Base-by-base conservation (phyloP, 148 eudicot species). In the Amaranthus cruentus region DNA sequence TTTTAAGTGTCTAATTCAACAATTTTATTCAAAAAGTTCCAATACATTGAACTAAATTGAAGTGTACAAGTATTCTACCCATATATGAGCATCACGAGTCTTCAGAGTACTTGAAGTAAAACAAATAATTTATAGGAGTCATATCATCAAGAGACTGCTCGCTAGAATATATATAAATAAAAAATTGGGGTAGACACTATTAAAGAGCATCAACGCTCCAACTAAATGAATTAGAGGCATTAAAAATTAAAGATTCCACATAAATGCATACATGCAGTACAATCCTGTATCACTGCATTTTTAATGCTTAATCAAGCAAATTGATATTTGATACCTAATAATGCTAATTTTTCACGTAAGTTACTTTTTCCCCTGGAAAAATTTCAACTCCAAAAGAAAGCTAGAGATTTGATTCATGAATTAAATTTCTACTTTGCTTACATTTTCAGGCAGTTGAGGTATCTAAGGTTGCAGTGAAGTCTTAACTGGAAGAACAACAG, bases 401-500 rank as follows among this genome's bases (percentile, higher is more conserved):
- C 1, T 21, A 72, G 51, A 59, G 6, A 21, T 53, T 75, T 15
- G n/a, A 51, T 78, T 59, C 47, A 52, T 53, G 50, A 28, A 56
- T 48, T 75, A 56, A 70, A 13, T 21, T 6, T 79, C 62, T 57
- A 55, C 50, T 65, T 62, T 75, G 59, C 12, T 50, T 53, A 65
- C 21, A 57, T 58, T 51, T 70, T 38, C 82, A 79, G 82, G 78
- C 48, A 57, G 82, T 15, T 70, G 21, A 66, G 69, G 62, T 58
- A 74, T 59, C 78, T 58, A n/a, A 74, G 61, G 78, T 63, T 70
- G 47, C 44, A 57, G 51, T 75, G 68, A 79, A 44, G 75, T 13
- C 44, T 47, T 15, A 69, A 51, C 71, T 55, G 65, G 13, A 7
- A 49, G 56, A 21, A 53, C 50, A 64, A 44, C 44, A 50, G 72